Conservation (phyloP, 306 rosid genomes). For the Glycine latifolia region DNA sequence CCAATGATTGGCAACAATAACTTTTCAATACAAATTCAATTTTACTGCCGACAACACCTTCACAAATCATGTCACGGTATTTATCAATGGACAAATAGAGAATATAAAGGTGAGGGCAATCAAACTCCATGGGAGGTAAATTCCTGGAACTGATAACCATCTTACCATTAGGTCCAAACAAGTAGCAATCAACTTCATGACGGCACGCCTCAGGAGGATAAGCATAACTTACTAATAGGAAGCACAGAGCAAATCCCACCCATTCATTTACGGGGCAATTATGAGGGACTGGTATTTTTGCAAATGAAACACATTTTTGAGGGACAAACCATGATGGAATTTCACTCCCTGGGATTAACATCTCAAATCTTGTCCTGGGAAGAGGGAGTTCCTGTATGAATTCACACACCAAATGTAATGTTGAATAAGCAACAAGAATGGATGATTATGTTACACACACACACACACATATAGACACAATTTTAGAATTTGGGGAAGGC, state of each 20-base stretch:
- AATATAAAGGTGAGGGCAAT: slow-evolving; percentile 44
- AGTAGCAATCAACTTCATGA: slow-evolving; percentile 39
- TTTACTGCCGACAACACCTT: slow-evolving; percentile 28
- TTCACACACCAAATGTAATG: slow-evolving; percentile 16
- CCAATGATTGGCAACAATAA: slow-evolving; percentile 5
- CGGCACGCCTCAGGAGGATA: background rate
- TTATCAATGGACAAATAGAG: slow-evolving; percentile 40
- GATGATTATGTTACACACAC: slow-evolving; percentile 1
- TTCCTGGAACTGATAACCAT: background rate
- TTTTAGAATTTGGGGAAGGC: slow-evolving; percentile 2
- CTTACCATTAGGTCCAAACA: slow-evolving; percentile 43
- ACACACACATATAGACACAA: no score
- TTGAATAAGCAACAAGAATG: slow-evolving; percentile 17
- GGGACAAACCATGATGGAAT: slow-evolving; percentile 50
- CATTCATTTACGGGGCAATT: slow-evolving; percentile 36
- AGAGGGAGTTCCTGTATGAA: background rate
- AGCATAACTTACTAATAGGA: slow-evolving; percentile 38
- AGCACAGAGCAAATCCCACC: slow-evolving; percentile 54
- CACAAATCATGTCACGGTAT: slow-evolving; percentile 22
- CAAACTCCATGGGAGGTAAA: slow-evolving; percentile 44
- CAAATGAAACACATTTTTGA: slow-evolving; percentile 33
- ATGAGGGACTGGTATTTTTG: slow-evolving; percentile 33
- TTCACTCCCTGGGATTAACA: slow-evolving; percentile 48
- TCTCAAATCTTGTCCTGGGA: slow-evolving; percentile 39
- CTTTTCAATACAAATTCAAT: slow-evolving; percentile 45